phyloP scores from a whole-genome alignment of 2,329 filamentous ascomycete species.

The Ceratocystis lukuohia region DNA sequence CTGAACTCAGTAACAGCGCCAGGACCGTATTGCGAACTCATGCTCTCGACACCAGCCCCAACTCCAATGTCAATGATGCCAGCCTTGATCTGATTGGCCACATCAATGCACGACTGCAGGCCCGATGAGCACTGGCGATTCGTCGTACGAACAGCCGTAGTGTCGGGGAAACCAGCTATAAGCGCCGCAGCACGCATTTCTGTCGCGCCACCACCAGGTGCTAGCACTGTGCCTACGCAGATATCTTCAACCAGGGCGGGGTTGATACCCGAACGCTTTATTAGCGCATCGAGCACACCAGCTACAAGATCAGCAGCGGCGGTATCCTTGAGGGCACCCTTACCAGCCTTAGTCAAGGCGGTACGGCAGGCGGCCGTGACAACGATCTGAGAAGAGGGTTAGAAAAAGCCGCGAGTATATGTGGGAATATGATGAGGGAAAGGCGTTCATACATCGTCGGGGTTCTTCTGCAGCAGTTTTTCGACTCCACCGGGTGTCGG shows the following conservation, averaged over 20 bases:
- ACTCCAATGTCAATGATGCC: constrained; percentile 95
- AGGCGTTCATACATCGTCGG: constrained; percentile 46
- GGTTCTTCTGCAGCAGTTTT: constrained; percentile 49
- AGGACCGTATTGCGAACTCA: constrained; percentile 85
- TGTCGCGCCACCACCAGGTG: constrained; percentile 86
- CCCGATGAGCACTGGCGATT: constrained; percentile 94
- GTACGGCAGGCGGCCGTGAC: constrained; percentile 86
- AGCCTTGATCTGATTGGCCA: constrained; percentile 78
- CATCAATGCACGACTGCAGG: constrained; percentile 81
- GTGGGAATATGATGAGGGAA: not conserved
- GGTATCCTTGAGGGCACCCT: constrained; percentile 93
- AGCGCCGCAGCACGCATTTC: constrained; percentile 90
- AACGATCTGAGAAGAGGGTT: constrained; percentile 48
- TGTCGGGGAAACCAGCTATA: constrained; percentile 79
- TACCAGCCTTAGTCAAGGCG: constrained; percentile 82
- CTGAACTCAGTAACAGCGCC: constrained; percentile 85
- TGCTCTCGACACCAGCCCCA: constrained; percentile 91
- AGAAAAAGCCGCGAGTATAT: not conserved
- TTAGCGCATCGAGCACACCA: constrained; percentile 66
- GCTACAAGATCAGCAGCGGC: constrained; percentile 71
- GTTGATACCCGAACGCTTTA: constrained; percentile 79
- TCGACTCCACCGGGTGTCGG: constrained; percentile 39
- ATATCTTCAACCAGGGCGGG: constrained; percentile 83
- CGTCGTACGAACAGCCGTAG: constrained; percentile 69
- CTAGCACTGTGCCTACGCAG: constrained; percentile 77